Base-by-base conservation (phyloP, 257 asterid species). In the Ajuga chamaepitys region DNA sequence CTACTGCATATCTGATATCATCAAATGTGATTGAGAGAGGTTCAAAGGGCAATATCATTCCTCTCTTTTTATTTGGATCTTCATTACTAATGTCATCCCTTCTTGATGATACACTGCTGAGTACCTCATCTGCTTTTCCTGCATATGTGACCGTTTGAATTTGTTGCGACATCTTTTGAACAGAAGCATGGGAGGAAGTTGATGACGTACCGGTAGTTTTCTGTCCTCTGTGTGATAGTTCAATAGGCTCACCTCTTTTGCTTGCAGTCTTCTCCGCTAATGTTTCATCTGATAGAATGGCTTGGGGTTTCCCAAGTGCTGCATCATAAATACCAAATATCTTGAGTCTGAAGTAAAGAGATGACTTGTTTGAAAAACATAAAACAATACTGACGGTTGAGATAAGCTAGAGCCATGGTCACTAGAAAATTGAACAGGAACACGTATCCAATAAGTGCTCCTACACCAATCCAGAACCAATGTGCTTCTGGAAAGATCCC, bases 381-480 rank as follows among this genome's bases (percentile, higher is more conserved):
- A 2, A 13, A 8, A 17, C 3, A 7, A 20, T 58, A n/a, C 95
- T 82, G 78, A 89, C 93, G 95, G 47, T 80, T 73, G 68, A 89
- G 88, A 68, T 63, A 76, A 46, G 81, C 70, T 12, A 86, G 86
- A 71, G 95, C 85, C 72, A 81, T 13, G 7, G 64, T 71, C 59
- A 61, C 82, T 16, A 71, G 25, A 73, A 81, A 50, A 74, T 88
- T 88, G 74, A 85, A 88, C 0, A 88, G 71, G 28, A 86, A 24
- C 3, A 68, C 60, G 53, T 77, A 86, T 69, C 90, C 95, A 40
- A 81, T 50, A 16, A 68, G 69, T 17, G 83, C 95, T 70, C 82
- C 92, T 26, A 75, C 48, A 16, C 96, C 95, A 20, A 88, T 77
- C 96, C 96, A 88, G 22, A 86, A 86, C 95, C 92, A 86, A 52